A percentile compares a stretch with the other conserved stretches of the same genome.
Evolutionary conservation across 257 asterid genomes (phyloP).

Genomic region (Nyctanthes arbortristis): DNA sequence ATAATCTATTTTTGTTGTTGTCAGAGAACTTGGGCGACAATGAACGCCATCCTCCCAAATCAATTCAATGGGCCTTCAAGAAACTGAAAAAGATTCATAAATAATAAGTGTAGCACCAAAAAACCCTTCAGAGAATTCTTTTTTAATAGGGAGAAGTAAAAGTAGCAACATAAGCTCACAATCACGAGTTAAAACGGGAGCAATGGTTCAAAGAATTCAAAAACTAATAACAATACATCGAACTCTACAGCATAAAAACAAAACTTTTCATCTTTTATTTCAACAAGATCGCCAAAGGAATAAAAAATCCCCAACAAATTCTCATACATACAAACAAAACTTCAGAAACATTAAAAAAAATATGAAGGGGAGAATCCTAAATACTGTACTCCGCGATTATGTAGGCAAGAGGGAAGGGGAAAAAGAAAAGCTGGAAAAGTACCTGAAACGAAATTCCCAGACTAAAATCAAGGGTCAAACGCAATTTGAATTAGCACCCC

Average conservation of each 20-base stretch:
- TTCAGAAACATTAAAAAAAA: not conserved
- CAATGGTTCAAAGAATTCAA: not conserved
- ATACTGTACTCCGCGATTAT: too few relatives aligned
- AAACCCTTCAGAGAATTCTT: too few relatives aligned
- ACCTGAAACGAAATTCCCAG: too few relatives aligned
- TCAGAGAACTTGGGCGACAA: not conserved
- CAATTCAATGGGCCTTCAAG: not conserved
- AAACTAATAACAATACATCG: not conserved
- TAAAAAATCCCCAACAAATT: not conserved
- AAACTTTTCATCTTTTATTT: not conserved
- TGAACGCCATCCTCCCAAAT: not conserved
- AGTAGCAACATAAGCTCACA: too few relatives aligned
- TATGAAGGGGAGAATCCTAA: too few relatives aligned
- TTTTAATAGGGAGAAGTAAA: too few relatives aligned
- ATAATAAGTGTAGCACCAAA: not conserved
- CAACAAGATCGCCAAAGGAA: not conserved
- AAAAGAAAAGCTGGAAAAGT: too few relatives aligned
- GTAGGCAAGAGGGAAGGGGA: too few relatives aligned
- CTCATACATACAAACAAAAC: not conserved
- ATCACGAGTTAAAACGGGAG: not conserved
- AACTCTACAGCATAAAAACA: not conserved
- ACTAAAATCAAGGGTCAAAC: too few relatives aligned
- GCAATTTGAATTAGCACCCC: too few relatives aligned
- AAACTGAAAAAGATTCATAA: not conserved
- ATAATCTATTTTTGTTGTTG: too few relatives aligned